A percentile compares a stretch with the other conserved stretches of the same genome.
phyloP scores from a whole-genome alignment of 331 rosid species.

The Cydonia oblonga region DNA sequence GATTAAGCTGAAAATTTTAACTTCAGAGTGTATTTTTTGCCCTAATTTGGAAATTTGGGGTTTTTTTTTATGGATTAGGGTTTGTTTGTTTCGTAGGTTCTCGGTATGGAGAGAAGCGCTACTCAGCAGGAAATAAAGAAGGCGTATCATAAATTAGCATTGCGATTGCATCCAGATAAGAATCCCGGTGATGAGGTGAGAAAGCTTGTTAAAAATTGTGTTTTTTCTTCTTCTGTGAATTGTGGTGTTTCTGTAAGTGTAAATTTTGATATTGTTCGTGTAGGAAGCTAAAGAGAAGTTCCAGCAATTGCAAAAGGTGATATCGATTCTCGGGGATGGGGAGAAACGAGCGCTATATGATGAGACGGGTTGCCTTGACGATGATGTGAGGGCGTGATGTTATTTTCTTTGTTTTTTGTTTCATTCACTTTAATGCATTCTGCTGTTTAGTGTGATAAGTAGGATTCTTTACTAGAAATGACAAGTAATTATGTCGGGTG shows the following conservation, averaged over 20 bases:
- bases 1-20: neutral
- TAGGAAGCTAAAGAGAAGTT: constrained; percentile 89
- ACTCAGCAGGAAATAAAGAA: constrained; percentile 88
- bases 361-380: constrained; percentile 83
- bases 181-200: constrained; percentile 77
- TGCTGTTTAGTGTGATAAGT: neutral
- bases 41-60: constrained; percentile 1
- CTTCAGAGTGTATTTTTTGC: neutral
- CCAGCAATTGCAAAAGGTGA: constrained; percentile 84
- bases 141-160: constrained; percentile 79
- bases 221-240: neutral
- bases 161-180: constrained; percentile 90
- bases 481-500: neutral
- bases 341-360: constrained; percentile 85
- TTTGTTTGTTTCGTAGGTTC: constrained; percentile 31
- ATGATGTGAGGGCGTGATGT: constrained; percentile 50
- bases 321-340: constrained; percentile 83
- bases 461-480: neutral
- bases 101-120: constrained; percentile 81
- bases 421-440: neutral
- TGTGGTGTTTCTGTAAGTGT: constrained; percentile 2
- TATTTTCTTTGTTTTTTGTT: neutral
- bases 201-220: neutral
- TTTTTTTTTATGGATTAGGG: neutral
- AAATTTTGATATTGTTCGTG: constrained; percentile 5